These are phyloP conservation scores for Sclerospora graminicola DNA, from an alignment of 352 stramenopile species.

Conservation along the genomic window DNA sequence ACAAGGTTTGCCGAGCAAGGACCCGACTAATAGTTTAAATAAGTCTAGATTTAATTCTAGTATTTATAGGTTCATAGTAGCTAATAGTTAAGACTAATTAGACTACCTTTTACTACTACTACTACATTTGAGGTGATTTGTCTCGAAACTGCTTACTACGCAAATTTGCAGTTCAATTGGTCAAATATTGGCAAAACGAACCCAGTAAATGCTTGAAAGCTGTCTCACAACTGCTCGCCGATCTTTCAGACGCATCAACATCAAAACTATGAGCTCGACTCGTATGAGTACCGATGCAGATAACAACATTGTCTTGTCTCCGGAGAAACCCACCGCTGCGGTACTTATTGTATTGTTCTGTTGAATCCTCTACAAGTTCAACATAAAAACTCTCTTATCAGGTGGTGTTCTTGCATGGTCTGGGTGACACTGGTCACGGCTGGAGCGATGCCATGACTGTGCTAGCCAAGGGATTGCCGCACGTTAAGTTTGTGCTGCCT, in stretches of 20 bases:
- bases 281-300: constrained; percentile 23
- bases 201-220: constrained; percentile 6
- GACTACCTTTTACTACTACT: too few relatives aligned
- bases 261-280: constrained; percentile 10
- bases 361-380: background rate
- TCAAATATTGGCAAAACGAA: too few relatives aligned
- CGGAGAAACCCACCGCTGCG: constrained; percentile 22
- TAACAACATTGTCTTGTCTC: constrained; percentile 26
- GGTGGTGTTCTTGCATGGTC: constrained; percentile 82
- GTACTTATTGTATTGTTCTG: constrained; percentile 1
- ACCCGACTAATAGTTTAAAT: too few relatives aligned
- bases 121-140: too few relatives aligned
- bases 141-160: too few relatives aligned
- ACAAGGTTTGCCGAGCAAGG: too few relatives aligned
- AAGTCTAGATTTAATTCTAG: too few relatives aligned
- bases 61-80: too few relatives aligned
- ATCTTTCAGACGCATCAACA: constrained; percentile 4
- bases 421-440: constrained; percentile 88
- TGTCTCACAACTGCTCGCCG: background rate
- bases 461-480: constrained; percentile 41
- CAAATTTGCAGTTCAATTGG: too few relatives aligned
- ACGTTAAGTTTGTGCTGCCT: constrained; percentile 73
- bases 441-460: constrained; percentile 61
- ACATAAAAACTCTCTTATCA: constrained; percentile 1
- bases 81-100: too few relatives aligned